phyloP scores from a whole-genome alignment of 2,329 filamentous ascomycete species.

The Diaporthe sp. region DNA sequence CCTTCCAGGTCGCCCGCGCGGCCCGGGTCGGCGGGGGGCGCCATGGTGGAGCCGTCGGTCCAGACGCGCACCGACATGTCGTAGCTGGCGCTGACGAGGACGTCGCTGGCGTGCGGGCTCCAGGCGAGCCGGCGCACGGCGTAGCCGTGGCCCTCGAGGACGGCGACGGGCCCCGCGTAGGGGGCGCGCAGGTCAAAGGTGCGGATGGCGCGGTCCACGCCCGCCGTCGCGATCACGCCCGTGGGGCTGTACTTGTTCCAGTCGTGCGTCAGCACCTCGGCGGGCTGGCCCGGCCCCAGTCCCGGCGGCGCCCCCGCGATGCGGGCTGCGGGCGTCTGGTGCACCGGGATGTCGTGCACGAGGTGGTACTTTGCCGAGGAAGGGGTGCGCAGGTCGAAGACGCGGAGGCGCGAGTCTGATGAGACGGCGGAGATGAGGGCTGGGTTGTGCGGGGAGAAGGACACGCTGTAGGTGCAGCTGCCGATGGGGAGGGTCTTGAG shows the following conservation, averaged over 20 bases:
- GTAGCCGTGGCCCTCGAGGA: conserved; percentile 90
- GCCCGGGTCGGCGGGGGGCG: not conserved
- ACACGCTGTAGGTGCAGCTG: conserved; percentile 93
- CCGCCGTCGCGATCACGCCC: conserved; percentile 82
- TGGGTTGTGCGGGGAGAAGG: conserved; percentile 90
- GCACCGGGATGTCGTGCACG: conserved; percentile 85
- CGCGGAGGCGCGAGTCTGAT: conserved; percentile 87
- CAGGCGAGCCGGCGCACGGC: conserved; percentile 88
- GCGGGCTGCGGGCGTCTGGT: conserved; percentile 69
- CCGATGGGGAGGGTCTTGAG: conserved; percentile 91
- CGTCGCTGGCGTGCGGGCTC: conserved; percentile 93
- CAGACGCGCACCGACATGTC: conserved; percentile 98
- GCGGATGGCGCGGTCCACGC: conserved; percentile 88
- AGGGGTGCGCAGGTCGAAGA: conserved; percentile 93
- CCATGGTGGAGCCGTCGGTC: conserved; percentile 76
- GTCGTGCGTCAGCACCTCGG: conserved; percentile 93
- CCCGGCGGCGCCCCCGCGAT: conserved; percentile 51
- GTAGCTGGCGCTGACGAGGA: conserved; percentile 91
- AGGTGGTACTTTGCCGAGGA: conserved; percentile 90
- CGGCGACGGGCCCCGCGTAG: conserved; percentile 76
- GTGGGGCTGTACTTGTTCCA: conserved; percentile 98
- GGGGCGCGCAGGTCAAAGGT: conserved; percentile 92
- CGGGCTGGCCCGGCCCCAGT: conserved; percentile 66
- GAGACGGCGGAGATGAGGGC: conserved; percentile 88
- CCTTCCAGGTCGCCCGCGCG: conserved; percentile 43